Evolutionary conservation across 768 basidiomycete genomes (phyloP).

Genomic region (Phylloporus arenicola): DNA sequence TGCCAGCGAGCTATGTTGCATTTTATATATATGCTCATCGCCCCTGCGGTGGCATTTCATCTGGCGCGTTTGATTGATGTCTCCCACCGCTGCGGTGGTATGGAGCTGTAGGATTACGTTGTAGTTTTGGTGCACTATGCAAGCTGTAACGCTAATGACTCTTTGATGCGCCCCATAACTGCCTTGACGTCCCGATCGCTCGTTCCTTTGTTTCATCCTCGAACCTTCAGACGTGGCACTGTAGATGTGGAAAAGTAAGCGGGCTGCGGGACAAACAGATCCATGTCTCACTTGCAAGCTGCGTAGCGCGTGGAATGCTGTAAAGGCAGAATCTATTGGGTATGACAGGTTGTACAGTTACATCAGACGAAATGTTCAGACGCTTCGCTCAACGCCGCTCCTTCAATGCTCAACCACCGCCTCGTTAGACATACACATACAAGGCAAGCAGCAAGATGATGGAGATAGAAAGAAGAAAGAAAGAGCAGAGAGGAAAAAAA

Average conservation of each 20-base stretch:
- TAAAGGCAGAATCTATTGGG: conserved; percentile 19
- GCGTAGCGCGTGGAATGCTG: background rate
- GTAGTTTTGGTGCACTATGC: conserved; percentile 1
- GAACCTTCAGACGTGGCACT: background rate
- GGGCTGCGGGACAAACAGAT: background rate
- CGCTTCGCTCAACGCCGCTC: conserved; percentile 13
- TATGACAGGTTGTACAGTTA: conserved; percentile 23
- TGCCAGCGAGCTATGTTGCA: conserved; percentile 5
- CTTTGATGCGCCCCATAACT: conserved; percentile 1
- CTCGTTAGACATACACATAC: conserved; percentile 20
- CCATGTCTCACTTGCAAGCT: background rate
- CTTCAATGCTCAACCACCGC: conserved; percentile 10
- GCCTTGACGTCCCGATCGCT: background rate
- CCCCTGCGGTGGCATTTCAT: conserved; percentile 9
- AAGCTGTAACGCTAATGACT: background rate
- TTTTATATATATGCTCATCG: background rate
- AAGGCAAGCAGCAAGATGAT: conserved; percentile 20
- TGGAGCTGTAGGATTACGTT: conserved; percentile 8
- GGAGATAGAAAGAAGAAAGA: background rate
- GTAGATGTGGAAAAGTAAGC: background rate
- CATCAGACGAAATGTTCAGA: conserved; percentile 16
- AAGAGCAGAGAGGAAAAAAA: background rate
- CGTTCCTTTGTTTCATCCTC: background rate
- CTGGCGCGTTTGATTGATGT: background rate
- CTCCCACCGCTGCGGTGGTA: conserved; percentile 8